Conservation (phyloP, 345 rosid genomes). For the Noccaea caerulescens region DNA sequence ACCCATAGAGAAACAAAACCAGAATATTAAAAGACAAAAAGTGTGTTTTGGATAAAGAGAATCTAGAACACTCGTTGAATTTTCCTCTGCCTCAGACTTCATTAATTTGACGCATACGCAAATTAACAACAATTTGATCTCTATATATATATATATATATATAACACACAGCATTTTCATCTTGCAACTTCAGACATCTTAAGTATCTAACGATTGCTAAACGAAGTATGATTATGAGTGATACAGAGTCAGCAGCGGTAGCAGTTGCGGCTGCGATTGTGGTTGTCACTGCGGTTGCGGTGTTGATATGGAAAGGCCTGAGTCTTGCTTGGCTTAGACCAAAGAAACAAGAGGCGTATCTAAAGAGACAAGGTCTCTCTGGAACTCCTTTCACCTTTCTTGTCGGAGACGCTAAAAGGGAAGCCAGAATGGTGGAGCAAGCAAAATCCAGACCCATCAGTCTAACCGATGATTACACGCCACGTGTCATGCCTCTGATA, state of each 20-base stretch:
- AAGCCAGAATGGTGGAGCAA: conserved; percentile 31
- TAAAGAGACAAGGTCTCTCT: conserved; percentile 41
- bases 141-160: too few species aligned
- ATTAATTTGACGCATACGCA: neutral
- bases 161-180: conserved; percentile 11
- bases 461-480: conserved; percentile 27
- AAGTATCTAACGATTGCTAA: neutral
- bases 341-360: conserved; percentile 38
- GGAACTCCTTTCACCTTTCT: conserved; percentile 42
- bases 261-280: conserved; percentile 30
- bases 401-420: conserved; percentile 35
- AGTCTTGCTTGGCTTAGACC: conserved; percentile 42
- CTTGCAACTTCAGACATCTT: neutral
- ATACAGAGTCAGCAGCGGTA: conserved; percentile 19
- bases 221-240: conserved; percentile 31
- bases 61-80: conserved; percentile 15
- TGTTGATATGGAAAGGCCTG: conserved; percentile 36
- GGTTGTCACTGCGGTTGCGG: conserved; percentile 19
- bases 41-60: neutral
- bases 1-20: neutral
- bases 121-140: neutral
- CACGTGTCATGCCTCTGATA: conserved; percentile 36
- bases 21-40: neutral
- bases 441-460: conserved; percentile 37
- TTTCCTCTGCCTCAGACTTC: conserved; percentile 17